Percentiles rank a stretch among this genome's conserved stretches.
Conservation (phyloP, 495 filamentous ascomycete genomes). For the Pseudomonodictys pantanalensis region DNA sequence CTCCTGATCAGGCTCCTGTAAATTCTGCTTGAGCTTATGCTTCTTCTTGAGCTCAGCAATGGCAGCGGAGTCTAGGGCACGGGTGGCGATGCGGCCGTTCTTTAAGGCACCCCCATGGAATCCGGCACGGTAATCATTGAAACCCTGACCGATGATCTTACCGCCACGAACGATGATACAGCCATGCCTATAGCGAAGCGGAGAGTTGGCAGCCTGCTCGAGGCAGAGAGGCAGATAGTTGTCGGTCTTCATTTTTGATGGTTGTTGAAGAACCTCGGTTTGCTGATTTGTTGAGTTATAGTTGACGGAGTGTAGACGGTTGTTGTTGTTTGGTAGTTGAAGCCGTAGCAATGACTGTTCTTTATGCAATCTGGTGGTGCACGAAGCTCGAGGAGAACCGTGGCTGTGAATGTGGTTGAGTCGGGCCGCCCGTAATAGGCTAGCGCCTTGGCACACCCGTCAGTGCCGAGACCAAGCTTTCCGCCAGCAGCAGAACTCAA, state of each 20-base stretch:
- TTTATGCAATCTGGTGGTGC: too few species aligned
- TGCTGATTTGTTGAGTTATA: too few species aligned
- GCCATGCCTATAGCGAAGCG: slow-evolving; percentile 51
- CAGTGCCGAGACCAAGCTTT: not conserved
- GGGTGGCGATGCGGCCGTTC: slow-evolving; percentile 42
- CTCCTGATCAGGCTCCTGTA: slow-evolving; percentile 12
- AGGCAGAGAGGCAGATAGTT: slow-evolving; percentile 51
- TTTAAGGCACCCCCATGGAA: slow-evolving; percentile 52
- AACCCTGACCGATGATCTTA: slow-evolving; percentile 51
- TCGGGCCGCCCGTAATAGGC: too few species aligned
- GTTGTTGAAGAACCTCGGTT: too few species aligned
- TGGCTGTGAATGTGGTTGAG: too few species aligned
- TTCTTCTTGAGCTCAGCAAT: slow-evolving; percentile 40
- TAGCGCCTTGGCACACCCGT: too few species aligned
- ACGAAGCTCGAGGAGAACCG: not conserved
- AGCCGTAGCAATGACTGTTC: too few species aligned
- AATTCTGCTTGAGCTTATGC: slow-evolving; percentile 41
- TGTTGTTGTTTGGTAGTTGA: too few species aligned
- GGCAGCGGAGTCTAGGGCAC: slow-evolving; percentile 34
- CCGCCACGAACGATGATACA: slow-evolving; percentile 53
- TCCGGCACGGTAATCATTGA: slow-evolving; percentile 49
- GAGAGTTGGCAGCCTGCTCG: slow-evolving; percentile 51
- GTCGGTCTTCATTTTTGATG: slow-evolving; percentile 42
- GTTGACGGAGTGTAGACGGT: not conserved
- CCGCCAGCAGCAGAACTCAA: slow-evolving; percentile 3